These are phyloP conservation scores for Tricholoma terreum DNA, from an alignment of 768 basidiomycete genomes.

Conservation along the genomic window DNA sequence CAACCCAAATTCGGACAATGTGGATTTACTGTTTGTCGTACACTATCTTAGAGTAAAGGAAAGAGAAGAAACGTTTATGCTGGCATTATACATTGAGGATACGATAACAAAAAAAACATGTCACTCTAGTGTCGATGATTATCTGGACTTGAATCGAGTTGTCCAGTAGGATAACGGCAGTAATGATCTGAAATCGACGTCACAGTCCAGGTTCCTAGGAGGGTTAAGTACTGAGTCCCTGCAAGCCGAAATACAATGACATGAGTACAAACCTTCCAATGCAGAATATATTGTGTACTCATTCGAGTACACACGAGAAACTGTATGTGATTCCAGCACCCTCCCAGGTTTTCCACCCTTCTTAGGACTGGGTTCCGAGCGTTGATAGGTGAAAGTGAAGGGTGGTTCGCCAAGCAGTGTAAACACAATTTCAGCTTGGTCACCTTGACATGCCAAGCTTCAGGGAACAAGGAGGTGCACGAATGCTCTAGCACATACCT, in stretches of 20 bases:
- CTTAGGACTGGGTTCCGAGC: conserved; percentile 65
- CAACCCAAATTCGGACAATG: neutral
- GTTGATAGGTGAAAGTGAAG: conserved; percentile 94
- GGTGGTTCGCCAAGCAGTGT: conserved; percentile 89
- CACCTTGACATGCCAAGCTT: conserved; percentile 45
- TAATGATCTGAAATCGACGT: conserved; percentile 87
- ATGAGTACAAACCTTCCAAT: conserved; percentile 67
- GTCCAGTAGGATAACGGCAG: conserved; percentile 82
- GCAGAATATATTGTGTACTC: conserved; percentile 93
- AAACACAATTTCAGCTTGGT: conserved; percentile 93
- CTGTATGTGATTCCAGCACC: conserved; percentile 90
- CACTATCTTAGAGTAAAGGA: neutral
- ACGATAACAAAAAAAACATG: conserved; percentile 7
- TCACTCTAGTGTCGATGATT: conserved; percentile 28
- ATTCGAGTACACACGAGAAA: conserved; percentile 68
- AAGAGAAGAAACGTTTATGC: neutral
- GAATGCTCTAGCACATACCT: conserved; percentile 44
- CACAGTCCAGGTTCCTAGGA: conserved; percentile 83
- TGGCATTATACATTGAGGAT: conserved; percentile 13
- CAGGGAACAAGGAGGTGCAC: neutral
- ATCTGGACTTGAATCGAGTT: conserved; percentile 46
- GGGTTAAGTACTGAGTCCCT: conserved; percentile 2
- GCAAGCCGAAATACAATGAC: neutral
- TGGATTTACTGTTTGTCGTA: neutral
- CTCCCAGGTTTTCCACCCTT: conserved; percentile 71